Base-by-base conservation (phyloP, 345 rosid species). In the Erysimum cheiranthoides region DNA sequence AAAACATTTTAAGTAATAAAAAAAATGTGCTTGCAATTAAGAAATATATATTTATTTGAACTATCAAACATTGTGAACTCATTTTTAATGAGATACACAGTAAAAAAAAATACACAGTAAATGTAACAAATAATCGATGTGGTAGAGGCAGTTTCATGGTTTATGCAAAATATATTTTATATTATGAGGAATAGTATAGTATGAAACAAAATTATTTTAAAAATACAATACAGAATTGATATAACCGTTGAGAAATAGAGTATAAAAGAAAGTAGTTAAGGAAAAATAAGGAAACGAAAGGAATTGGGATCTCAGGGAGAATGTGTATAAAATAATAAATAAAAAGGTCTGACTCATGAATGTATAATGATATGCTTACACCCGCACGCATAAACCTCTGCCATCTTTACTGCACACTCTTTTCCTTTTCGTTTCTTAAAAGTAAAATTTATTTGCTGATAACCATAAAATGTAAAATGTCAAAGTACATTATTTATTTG, bases 301-400 rank as follows among this genome's bases (percentile, higher is more conserved):
- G 32, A 66, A 35, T 43, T 65, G 59, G 32, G 50, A 70, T 76
- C 59, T 31, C 49, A 62, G 75, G 71, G 36, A 0, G 66, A 71
- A 77, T 63, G 76, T 77, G 80, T 71, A 77, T 71, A 77, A 64
- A 56, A 71, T 56, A 75, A 51, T 28, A 46, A 70, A 63, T 36
- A 56, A 64, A 56, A 39, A 57, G 31, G 58, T 57, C 76, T 64
- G 80, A 57, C 73, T 71, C 68, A 64, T 64, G 76, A 77, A 77
- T 71, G 80, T 77, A 77, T 77, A 71, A 71, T 77, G 67, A 71
- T 71, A 77, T 65, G 76, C 72, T 77, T 71, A 64, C 80, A 77
- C 80, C 72, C 76, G 76, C 80, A 77, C 80, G 80, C 80, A 77
- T 77, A 77, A 77, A 39, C 67, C 73, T 71, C 80, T 77, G 80